Base-by-base conservation (phyloP, 2,329 filamentous ascomycete genomes). In the Colletotrichum limetticola region DNA sequence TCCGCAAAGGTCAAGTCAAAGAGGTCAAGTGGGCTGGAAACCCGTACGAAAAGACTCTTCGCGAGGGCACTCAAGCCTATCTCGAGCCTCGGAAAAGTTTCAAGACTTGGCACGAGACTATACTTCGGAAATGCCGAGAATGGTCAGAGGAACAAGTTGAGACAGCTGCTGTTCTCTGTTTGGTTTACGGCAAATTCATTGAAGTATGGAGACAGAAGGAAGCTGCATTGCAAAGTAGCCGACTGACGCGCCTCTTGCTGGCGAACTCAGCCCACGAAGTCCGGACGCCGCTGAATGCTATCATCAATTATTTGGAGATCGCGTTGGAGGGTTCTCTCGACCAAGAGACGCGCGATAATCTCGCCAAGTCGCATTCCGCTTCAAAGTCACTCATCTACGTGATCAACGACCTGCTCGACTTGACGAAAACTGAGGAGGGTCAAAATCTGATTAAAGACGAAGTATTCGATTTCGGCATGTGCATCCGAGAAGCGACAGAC, bases 161-260 rank as follows among this genome's bases (percentile, higher is more conserved):
- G 81, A 97, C 94, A 0, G 95, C 95, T 0, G 94, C 95, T 1
- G 94, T 97, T 0, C 85, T 98, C 3, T 97, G 95, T 78, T 84
- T 97, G 9, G 94, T 98, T 1, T 98, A 98, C 75, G 94, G 93
- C 63, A 91, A 91, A 80, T 98, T 98, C 80, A 97, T 97, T 77
- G 94, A 97, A 78, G 95, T 97, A 1, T 97, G 95, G 95, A 88
- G 94, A 68, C 94, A 97, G 79, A 97, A 97, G 76, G 95, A 98
- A 80, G 92, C 92, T 1, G 94, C 94, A 0, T 80, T 97, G 72
- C 93, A 97, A 77, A 96, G 87, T 79, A 97, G 93, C 76, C 93
- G 95, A 72, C 85, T 98, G 2, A 97, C 94, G 0, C 88, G 91
- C 59, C 83, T 98, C 4, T 83, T 98, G 1, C 86, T 98, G 26